Evolutionary conservation across 179 eudicot species (phyloP).

Genomic region (Corrigiola litoralis): DNA sequence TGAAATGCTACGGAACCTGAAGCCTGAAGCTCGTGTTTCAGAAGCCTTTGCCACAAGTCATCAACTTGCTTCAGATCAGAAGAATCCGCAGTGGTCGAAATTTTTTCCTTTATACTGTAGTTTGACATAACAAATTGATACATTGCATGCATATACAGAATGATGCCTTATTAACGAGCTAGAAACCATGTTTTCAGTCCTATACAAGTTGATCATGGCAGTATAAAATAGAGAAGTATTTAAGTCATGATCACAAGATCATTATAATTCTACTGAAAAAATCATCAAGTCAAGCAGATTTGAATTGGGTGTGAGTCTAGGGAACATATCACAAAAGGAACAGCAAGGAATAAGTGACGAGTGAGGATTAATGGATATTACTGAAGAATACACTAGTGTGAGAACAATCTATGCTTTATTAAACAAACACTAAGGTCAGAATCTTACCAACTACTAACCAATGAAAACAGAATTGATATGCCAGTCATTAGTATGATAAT

Average conservation of each 20-base stretch:
- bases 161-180: not conserved
- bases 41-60: not conserved
- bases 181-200: not conserved
- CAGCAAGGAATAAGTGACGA: conserved; percentile 16
- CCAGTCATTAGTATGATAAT: conserved; percentile 11
- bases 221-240: not conserved
- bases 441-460: conserved; percentile 18
- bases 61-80: not conserved
- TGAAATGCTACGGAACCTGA: conserved; percentile 5
- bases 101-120: no score
- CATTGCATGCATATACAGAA: no score
- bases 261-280: not conserved
- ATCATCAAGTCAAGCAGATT: not conserved
- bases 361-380: conserved; percentile 1
- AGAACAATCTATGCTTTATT: conserved; percentile 8
- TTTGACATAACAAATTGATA: no score
- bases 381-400: conserved; percentile 12
- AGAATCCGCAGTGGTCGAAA: conserved; percentile 5
- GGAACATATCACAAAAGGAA: conserved; percentile 21
- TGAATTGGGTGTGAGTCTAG: conserved; percentile 12
- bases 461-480: conserved; percentile 5
- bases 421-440: conserved; percentile 14
- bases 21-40: not conserved
- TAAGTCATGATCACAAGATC: not conserved
- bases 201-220: not conserved